phyloP scores from a whole-genome alignment of 805 yeast species.

The Hagleromyces aurorensis region DNA sequence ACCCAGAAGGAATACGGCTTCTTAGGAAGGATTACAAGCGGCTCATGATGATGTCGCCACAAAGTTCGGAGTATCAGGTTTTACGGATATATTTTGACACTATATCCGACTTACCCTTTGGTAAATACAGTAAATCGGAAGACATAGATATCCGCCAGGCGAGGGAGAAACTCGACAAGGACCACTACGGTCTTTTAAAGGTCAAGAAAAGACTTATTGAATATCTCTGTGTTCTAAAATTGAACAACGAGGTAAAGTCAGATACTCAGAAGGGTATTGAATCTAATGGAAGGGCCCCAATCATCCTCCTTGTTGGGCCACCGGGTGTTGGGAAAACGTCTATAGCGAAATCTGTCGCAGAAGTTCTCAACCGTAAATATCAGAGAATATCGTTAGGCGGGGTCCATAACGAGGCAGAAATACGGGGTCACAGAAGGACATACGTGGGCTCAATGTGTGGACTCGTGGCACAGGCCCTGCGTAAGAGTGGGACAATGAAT shows the following conservation, averaged over 20 bases:
- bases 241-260: slow-evolving; percentile 30
- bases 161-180: slow-evolving; percentile 52
- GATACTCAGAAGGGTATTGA: slow-evolving; percentile 2
- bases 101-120: slow-evolving; percentile 56
- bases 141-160: slow-evolving; percentile 45
- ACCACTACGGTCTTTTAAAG: slow-evolving; percentile 67
- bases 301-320: slow-evolving; percentile 77
- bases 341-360: slow-evolving; percentile 73
- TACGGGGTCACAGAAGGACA: slow-evolving; percentile 84
- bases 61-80: slow-evolving; percentile 57
- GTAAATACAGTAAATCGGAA: slow-evolving; percentile 27
- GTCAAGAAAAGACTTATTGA: slow-evolving; percentile 73
- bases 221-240: slow-evolving; percentile 68
- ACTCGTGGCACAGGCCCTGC: slow-evolving; percentile 61
- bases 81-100: slow-evolving; percentile 57
- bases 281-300: slow-evolving; percentile 42
- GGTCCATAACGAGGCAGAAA: slow-evolving; percentile 79
- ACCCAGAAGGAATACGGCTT: slow-evolving; percentile 37
- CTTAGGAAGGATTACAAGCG: slow-evolving; percentile 46
- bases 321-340: slow-evolving; percentile 94
- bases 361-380: slow-evolving; percentile 62
- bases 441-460: slow-evolving; percentile 94
- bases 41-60: slow-evolving; percentile 42
- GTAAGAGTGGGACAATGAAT: slow-evolving; percentile 70
- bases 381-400: slow-evolving; percentile 84